These are phyloP conservation scores for Haplosporangium sp. DNA, from an alignment of 371 early-diverging fungal species.

Conservation along the genomic window DNA sequence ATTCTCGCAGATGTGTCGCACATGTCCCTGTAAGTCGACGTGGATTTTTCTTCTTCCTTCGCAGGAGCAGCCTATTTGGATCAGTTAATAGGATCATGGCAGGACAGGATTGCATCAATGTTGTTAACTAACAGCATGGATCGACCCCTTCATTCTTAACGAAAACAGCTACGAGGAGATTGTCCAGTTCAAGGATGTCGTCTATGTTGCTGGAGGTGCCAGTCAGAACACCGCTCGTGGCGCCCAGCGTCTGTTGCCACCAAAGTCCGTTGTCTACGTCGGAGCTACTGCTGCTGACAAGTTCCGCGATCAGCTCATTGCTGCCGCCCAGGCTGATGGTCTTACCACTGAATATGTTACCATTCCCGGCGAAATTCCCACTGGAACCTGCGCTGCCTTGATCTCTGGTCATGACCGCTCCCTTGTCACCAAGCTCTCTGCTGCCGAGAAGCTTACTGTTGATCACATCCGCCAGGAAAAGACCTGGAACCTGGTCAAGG, in stretches of 20 bases:
- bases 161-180: constrained; percentile 79
- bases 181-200: constrained; percentile 73
- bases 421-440: constrained; percentile 92
- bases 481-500: constrained; percentile 89
- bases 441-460: constrained; percentile 89
- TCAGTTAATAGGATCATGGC: background rate
- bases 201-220: constrained; percentile 96
- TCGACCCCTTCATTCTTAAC: background rate
- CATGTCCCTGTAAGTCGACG: constrained; percentile 72
- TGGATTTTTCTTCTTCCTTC: background rate
- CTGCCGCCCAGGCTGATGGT: constrained; percentile 87
- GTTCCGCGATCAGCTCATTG: constrained; percentile 76
- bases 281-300: constrained; percentile 93
- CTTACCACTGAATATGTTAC: constrained; percentile 85
- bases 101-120: background rate
- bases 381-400: constrained; percentile 95
- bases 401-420: constrained; percentile 92
- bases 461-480: constrained; percentile 79
- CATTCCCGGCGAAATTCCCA: constrained; percentile 77
- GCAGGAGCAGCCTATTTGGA: background rate
- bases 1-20: constrained; percentile 93
- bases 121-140: background rate
- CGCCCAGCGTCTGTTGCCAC: constrained; percentile 89
- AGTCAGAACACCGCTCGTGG: constrained; percentile 95
- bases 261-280: constrained; percentile 88